Conservation (phyloP, 148 eudicot genomes). For the Camellia lanceoleosa region DNA sequence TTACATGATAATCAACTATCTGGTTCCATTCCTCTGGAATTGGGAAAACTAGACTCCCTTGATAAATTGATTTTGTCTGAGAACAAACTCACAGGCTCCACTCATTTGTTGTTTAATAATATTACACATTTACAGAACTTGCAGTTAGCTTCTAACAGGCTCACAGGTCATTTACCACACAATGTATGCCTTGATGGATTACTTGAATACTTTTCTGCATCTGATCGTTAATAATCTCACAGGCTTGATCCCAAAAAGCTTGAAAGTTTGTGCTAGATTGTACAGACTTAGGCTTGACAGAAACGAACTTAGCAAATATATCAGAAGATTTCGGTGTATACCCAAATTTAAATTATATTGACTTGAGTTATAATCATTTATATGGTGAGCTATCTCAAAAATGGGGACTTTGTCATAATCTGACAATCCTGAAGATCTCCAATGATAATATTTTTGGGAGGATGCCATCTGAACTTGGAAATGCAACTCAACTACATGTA, state of each 20-base stretch:
- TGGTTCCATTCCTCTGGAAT: slow-evolving; percentile 37
- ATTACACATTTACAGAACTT: neutral
- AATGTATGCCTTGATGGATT: no score
- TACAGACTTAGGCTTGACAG: no score
- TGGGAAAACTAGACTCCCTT: slow-evolving; percentile 15
- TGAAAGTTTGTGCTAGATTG: no score
- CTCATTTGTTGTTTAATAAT: slow-evolving; percentile 1
- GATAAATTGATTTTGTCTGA: neutral
- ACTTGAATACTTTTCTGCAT: no score
- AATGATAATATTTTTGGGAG: slow-evolving; percentile 20
- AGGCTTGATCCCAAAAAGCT: no score
- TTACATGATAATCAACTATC: slow-evolving; percentile 34
- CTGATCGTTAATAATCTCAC: no score
- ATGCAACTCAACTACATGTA: neutral
- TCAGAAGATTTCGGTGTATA: no score
- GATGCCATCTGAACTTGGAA: slow-evolving; percentile 29
- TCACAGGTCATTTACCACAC: neutral
- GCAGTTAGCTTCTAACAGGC: neutral
- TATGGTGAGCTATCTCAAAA: no score
- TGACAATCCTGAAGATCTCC: slow-evolving; percentile 12
- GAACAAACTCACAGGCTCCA: slow-evolving; percentile 7
- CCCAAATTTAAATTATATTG: no score
- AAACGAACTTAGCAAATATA: no score
- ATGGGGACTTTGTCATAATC: no score
- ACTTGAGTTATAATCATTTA: no score